Evolutionary conservation across 805 yeast species (phyloP), one percentile per base, ranked within the genome.

Genomic region (Metschnikowia cubensis): DNA sequence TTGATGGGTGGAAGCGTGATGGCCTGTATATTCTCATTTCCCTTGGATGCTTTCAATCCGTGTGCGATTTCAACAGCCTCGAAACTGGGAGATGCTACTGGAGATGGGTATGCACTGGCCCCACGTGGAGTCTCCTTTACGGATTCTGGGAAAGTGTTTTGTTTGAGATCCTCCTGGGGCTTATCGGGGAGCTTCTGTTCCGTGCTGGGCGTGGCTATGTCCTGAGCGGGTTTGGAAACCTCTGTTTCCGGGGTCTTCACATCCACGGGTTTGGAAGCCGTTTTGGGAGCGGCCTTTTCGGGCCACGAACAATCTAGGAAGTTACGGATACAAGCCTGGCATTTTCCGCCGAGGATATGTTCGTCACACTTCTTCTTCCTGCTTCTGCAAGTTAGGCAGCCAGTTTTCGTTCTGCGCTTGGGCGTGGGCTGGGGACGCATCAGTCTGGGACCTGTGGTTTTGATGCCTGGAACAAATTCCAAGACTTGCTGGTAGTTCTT

Each of bases 311-410:
- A 74, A 49, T 70, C 75, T 47, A 74, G 62, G 45, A 71, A 73
- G 64, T 74, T 74, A 52, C 78, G 62, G 5, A 71, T 64, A 52
- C 78, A 74, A 5, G 69, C 76, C 56, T 72, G 75, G 56, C 78
- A 74, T 54, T 74, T 74, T 5, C 77, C 77, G 50, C 67, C 68
- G 8, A 64, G 68, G 33, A 59, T 36, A 36, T 53, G 43, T 54
- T 80, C 80, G 58, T 82, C 85, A 64, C 87, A 82, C 68, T 82
- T 82, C 68, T 83, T 75, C 66, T 83, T 83, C 58, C 86, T 75
- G 53, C 77, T 75, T 47, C 87, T 73, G 62, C 89, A 83, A 42
- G 83, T 81, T 53, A 81, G 69, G 58, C 60, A 58, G 7, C 60
- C 57, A 6, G 59, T 54, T 51, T 55, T 58, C 43, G 59, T 55